Conservation (phyloP, 148 eudicot species). For the Rhododendron molle region DNA sequence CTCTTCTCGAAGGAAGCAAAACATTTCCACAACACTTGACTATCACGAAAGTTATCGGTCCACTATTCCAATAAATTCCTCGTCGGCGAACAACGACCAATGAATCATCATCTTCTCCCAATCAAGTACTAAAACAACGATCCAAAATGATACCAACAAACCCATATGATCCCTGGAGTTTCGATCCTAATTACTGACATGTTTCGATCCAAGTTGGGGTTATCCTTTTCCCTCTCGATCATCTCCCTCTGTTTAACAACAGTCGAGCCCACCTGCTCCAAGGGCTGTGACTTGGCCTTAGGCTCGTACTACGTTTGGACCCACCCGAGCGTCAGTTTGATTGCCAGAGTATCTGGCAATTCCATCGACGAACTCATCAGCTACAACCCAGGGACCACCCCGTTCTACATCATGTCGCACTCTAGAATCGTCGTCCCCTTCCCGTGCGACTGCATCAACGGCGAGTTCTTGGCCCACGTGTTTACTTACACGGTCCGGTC, state of each 20-base stretch:
- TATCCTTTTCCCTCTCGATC: background rate
- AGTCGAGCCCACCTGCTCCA: conserved; percentile 37
- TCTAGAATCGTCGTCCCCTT: conserved; percentile 54
- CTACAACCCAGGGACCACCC: conserved; percentile 36
- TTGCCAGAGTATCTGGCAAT: conserved; percentile 3
- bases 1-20: too few species aligned
- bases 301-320: conserved; percentile 52
- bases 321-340: conserved; percentile 9
- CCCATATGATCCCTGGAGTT: too few species aligned
- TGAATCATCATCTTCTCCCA: too few species aligned
- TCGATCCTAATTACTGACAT: background rate
- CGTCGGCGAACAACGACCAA: too few species aligned
- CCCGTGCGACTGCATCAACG: conserved; percentile 39
- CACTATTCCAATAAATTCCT: too few species aligned
- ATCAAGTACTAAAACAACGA: too few species aligned
- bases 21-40: too few species aligned
- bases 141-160: too few species aligned
- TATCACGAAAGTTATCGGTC: too few species aligned
- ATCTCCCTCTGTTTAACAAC: background rate
- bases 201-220: background rate
- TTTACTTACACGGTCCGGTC: conserved; percentile 26
- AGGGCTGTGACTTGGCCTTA: conserved; percentile 54
- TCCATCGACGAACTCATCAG: conserved; percentile 16
- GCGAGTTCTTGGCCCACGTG: conserved; percentile 41
- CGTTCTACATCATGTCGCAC: conserved; percentile 18